Evolutionary conservation across 2,329 filamentous ascomycete species (phyloP).

Genomic region (Graphilbum fragrans): DNA sequence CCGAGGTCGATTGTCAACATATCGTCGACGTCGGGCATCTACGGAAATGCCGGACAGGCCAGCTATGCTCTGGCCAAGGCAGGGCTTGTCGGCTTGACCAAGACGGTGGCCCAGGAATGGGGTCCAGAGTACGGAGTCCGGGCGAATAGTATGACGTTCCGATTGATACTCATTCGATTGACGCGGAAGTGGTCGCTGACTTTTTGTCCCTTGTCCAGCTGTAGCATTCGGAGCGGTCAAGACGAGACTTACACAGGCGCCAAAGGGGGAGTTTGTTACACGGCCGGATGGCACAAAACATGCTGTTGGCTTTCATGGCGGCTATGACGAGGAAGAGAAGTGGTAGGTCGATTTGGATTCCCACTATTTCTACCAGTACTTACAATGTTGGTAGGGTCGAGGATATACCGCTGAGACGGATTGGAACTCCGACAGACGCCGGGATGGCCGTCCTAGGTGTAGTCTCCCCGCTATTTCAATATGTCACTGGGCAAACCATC

Average conservation of each 20-base stretch:
- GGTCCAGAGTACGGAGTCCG: neutral
- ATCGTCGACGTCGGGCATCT: neutral
- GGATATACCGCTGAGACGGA: neutral
- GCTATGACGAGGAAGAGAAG: constrained; percentile 3
- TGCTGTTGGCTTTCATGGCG: neutral
- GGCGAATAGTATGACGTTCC: neutral
- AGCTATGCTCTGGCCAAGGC: neutral
- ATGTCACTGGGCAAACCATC: neutral
- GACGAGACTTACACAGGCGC: neutral
- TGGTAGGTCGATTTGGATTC: too few species aligned
- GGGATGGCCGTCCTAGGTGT: neutral
- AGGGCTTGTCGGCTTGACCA: neutral
- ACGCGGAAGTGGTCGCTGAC: too few species aligned
- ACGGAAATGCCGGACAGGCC: neutral
- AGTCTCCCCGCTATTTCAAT: neutral
- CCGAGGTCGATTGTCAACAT: neutral
- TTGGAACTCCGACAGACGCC: neutral
- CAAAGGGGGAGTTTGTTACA: neutral
- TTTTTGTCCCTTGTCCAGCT: neutral
- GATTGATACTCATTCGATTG: neutral
- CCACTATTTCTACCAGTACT: neutral
- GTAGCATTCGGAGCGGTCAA: neutral
- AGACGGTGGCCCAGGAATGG: constrained; percentile 1
- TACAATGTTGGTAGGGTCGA: neutral
- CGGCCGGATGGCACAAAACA: neutral